Conservation (phyloP, 2,329 filamentous ascomycete genomes). For the Diaporthe eres region DNA sequence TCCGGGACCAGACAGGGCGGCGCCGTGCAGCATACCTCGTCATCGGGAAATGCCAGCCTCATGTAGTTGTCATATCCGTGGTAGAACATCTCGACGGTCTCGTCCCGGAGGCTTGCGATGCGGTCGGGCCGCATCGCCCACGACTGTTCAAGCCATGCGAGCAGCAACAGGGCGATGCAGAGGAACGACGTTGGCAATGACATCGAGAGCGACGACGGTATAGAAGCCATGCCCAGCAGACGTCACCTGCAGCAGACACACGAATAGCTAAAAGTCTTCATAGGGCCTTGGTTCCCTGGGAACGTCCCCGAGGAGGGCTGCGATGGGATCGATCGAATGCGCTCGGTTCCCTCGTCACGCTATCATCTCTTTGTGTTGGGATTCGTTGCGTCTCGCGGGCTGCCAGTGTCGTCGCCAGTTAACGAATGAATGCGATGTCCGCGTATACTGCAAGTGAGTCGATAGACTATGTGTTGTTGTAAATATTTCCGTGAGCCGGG, state of each 20-base stretch:
- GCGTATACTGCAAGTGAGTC: background rate
- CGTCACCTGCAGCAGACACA: slow-evolving; percentile 54
- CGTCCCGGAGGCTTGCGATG: slow-evolving; percentile 68
- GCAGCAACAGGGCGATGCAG: slow-evolving; percentile 49
- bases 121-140: slow-evolving; percentile 69
- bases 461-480: background rate
- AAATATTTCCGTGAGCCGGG: background rate
- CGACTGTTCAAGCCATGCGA: slow-evolving; percentile 56
- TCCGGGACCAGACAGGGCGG: slow-evolving; percentile 33
- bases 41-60: slow-evolving; percentile 92
- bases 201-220: slow-evolving; percentile 21
- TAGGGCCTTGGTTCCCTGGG: slow-evolving; percentile 32
- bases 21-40: slow-evolving; percentile 71
- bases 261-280: slow-evolving; percentile 31
- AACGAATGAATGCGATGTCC: background rate
- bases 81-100: slow-evolving; percentile 88
- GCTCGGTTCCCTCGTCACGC: slow-evolving; percentile 5
- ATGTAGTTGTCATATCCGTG: slow-evolving; percentile 98
- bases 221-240: slow-evolving; percentile 53
- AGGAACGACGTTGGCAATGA: slow-evolving; percentile 40
- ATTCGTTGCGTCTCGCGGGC: background rate
- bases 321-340: slow-evolving; percentile 6
- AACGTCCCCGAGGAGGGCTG: slow-evolving; percentile 31
- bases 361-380: slow-evolving; percentile 7
- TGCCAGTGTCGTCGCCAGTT: background rate